These are phyloP conservation scores for Hanseniaspora thailandica DNA, from an alignment of 805 yeast genomes.

Conservation along the genomic window DNA sequence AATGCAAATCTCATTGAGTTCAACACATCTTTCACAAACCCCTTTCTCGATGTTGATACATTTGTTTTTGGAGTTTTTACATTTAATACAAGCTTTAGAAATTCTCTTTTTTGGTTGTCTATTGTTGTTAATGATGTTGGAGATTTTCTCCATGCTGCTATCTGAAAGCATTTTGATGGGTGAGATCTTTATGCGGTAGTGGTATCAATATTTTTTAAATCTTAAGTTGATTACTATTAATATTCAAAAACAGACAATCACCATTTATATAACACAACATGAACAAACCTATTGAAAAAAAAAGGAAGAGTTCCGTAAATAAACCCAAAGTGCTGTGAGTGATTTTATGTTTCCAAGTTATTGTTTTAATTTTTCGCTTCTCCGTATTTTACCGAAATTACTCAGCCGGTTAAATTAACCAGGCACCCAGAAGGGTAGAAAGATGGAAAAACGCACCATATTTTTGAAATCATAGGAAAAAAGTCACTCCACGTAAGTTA, in stretches of 20 bases:
- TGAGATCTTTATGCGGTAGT: too few relatives aligned
- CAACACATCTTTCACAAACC: constrained; percentile 40
- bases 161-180: neutral
- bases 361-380: neutral
- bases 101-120: constrained; percentile 26
- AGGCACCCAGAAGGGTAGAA: too few relatives aligned
- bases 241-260: too few relatives aligned
- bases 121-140: constrained; percentile 5
- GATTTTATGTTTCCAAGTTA: too few relatives aligned
- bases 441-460: too few relatives aligned
- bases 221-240: too few relatives aligned
- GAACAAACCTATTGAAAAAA: too few relatives aligned
- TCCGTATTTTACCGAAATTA: neutral
- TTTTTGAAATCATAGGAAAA: too few relatives aligned
- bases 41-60: constrained; percentile 32
- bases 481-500: too few relatives aligned
- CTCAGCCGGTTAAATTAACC: neutral
- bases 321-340: neutral
- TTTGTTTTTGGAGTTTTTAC: constrained; percentile 36
- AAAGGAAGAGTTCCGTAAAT: neutral
- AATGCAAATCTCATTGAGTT: constrained; percentile 46
- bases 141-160: neutral
- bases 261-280: too few relatives aligned
- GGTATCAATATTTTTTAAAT: too few relatives aligned
- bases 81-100: constrained; percentile 37